Percentiles rank a stretch among this genome's conserved stretches.
Evolutionary conservation across 495 filamentous ascomycete genomes (phyloP).

Genomic region (Trichoderma asperelloides): DNA sequence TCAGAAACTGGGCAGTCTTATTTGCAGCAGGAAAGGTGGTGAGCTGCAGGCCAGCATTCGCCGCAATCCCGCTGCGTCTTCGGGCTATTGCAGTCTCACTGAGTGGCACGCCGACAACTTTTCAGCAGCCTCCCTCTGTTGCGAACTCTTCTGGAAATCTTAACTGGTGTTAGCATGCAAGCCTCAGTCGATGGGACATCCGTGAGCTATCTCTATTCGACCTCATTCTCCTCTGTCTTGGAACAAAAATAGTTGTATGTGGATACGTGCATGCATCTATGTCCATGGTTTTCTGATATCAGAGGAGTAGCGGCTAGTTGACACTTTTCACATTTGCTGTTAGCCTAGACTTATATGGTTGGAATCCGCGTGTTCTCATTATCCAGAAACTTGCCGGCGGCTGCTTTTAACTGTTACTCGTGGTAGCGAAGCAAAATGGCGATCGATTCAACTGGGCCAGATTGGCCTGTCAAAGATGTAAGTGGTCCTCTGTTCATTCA

Average conservation of each 20-base stretch:
- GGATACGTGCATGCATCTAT: neutral
- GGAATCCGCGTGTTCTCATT: neutral
- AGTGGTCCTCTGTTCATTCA: constrained; percentile 17
- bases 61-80: neutral
- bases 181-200: neutral
- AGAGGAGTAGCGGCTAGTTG: neutral
- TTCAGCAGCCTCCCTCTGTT: neutral
- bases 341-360: neutral
- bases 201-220: neutral
- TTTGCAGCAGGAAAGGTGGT: too few relatives aligned
- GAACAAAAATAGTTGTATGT: neutral
- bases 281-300: neutral
- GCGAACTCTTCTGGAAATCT: neutral
- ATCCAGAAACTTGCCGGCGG: neutral
- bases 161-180: neutral
- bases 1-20: too few relatives aligned
- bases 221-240: neutral
- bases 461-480: constrained; percentile 62
- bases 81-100: neutral
- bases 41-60: too few relatives aligned
- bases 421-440: constrained; percentile 22
- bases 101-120: neutral
- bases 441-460: neutral
- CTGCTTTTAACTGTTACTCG: neutral
- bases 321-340: neutral